Conservation (phyloP, 2,329 filamentous ascomycete species). For the Cryphonectria carpinicola region DNA sequence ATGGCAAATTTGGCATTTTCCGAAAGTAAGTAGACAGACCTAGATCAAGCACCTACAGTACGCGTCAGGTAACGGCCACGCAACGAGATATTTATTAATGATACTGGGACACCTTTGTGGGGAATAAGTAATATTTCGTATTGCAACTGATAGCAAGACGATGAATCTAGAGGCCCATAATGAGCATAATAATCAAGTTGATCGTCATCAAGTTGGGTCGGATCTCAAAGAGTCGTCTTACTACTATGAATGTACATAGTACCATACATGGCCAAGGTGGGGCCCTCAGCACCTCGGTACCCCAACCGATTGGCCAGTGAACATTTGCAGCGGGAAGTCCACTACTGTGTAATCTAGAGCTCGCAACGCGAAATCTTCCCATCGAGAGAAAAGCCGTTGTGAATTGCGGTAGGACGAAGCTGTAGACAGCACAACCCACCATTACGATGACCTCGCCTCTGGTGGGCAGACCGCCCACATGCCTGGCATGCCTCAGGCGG, state of each 20-base stretch:
- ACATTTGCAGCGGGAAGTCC: constrained; percentile 7
- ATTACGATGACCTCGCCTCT: constrained; percentile 32
- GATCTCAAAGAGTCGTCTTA: not conserved
- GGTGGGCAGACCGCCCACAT: constrained; percentile 33
- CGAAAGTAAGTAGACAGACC: not conserved
- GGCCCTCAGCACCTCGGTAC: not conserved
- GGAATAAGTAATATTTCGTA: too few relatives aligned
- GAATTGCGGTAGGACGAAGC: not conserved
- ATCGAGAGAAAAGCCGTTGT: not conserved
- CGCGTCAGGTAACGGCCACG: too few relatives aligned
- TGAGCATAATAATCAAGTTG: too few relatives aligned
- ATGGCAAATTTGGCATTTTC: constrained; percentile 32
- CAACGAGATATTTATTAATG: too few relatives aligned
- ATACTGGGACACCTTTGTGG: too few relatives aligned
- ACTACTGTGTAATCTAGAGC: not conserved
- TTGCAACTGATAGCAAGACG: too few relatives aligned
- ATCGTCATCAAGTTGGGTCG: too few relatives aligned
- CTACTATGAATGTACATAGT: not conserved
- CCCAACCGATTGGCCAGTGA: constrained; percentile 20
- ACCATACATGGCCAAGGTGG: not conserved
- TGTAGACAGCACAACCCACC: not conserved
- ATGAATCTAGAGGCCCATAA: too few relatives aligned
- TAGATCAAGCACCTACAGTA: not conserved
- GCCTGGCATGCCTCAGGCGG: constrained; percentile 35
- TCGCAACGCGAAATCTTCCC: constrained; percentile 13